These are phyloP conservation scores for Globisporangium cystogenes DNA, from an alignment of 352 stramenopile species.

Conservation along the genomic window DNA sequence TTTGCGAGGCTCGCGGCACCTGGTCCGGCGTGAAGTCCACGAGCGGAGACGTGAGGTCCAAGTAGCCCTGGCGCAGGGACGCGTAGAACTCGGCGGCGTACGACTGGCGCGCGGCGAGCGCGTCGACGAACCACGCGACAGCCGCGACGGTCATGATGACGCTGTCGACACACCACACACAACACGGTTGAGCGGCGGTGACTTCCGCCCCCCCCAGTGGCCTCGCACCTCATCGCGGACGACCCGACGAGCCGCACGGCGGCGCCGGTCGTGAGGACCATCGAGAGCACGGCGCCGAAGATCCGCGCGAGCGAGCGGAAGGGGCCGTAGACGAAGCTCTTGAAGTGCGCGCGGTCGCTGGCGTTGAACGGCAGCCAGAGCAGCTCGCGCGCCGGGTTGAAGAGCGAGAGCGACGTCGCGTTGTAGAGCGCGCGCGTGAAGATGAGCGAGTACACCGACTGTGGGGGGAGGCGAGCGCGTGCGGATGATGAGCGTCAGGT, in stretches of 20 bases:
- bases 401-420: conserved; percentile 69
- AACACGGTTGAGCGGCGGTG: background rate
- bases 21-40: conserved; percentile 84
- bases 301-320: conserved; percentile 79
- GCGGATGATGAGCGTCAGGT: too few relatives aligned
- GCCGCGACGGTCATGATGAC: conserved; percentile 56
- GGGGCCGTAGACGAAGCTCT: conserved; percentile 72
- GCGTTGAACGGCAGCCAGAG: conserved; percentile 82
- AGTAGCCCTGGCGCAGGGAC: conserved; percentile 73
- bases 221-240: conserved; percentile 49
- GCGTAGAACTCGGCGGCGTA: conserved; percentile 85
- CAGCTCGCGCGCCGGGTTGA: conserved; percentile 83
- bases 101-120: conserved; percentile 68
- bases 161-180: conserved; percentile 15
- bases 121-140: conserved; percentile 61
- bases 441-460: conserved; percentile 55
- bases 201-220: too few relatives aligned
- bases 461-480: too few relatives aligned
- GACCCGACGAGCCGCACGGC: conserved; percentile 36
- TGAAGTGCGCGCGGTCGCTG: conserved; percentile 58
- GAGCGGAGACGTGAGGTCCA: conserved; percentile 73
- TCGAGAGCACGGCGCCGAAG: conserved; percentile 66
- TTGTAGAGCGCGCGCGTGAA: conserved; percentile 76
- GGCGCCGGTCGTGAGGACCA: conserved; percentile 50
- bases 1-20: conserved; percentile 20